Conservation (phyloP, 2,329 filamentous ascomycete species). For the Neofusicoccum sp. region DNA sequence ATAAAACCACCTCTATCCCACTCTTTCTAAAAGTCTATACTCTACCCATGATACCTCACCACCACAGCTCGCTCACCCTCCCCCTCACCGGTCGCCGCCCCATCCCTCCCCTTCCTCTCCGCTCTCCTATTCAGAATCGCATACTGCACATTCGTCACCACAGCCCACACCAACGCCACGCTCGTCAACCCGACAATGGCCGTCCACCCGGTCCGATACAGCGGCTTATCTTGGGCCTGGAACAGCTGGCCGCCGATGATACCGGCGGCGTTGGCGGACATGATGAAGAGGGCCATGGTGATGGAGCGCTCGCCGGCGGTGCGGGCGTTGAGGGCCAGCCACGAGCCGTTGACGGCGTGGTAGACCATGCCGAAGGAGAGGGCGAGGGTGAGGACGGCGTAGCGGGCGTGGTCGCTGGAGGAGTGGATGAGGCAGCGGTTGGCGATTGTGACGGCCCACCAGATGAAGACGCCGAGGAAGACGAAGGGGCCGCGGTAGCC, state of each 20-base stretch:
- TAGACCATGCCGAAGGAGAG: constrained; percentile 12
- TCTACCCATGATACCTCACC: background rate
- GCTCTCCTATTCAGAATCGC: constrained; percentile 19
- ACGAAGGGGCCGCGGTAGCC: constrained; percentile 16
- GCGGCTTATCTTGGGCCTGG: constrained; percentile 20
- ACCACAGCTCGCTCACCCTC: no score
- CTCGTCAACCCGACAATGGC: constrained; percentile 19
- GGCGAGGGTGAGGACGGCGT: constrained; percentile 17
- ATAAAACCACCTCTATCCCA: no score
- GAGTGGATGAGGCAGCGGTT: constrained; percentile 9
- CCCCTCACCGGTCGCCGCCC: background rate
- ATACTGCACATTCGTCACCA: constrained; percentile 22
- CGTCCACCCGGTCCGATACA: constrained; percentile 22
- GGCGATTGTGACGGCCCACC: constrained; percentile 18
- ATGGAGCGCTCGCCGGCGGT: constrained; percentile 22
- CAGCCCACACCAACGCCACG: constrained; percentile 11
- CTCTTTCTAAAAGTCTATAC: no score
- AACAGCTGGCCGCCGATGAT: constrained; percentile 25
- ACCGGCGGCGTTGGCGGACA: constrained; percentile 22
- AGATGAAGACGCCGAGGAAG: constrained; percentile 14
- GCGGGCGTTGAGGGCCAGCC: constrained; percentile 24
- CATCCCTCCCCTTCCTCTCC: background rate
- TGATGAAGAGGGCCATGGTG: constrained; percentile 25
- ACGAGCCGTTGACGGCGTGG: constrained; percentile 24
- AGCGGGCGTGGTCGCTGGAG: constrained; percentile 10